Evolutionary conservation across 305 asterid species (phyloP), one percentile per base, ranked within the genome.

Genomic region (Andrographis paniculata): DNA sequence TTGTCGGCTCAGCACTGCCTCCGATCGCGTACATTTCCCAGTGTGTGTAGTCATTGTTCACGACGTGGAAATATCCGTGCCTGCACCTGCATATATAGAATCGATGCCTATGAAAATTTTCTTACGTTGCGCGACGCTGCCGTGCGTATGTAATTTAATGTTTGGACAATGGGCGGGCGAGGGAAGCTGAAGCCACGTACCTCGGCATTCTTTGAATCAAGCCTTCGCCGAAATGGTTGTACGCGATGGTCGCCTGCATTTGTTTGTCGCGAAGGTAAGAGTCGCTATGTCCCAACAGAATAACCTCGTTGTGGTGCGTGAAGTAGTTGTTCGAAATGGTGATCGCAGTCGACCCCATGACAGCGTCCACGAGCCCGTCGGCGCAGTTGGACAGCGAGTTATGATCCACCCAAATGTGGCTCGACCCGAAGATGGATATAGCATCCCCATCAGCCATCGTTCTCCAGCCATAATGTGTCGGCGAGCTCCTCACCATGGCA

Each of bases 11-110:
- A 11, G 87, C 98, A 28, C 99, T 91, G 50, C 99, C 99, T 6
- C 99, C 99, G 20, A 91, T 91, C 30, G 98, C 98, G 49, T 91
- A 91, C 98, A 91, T 89, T 64, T 85, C 92, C 98, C 98, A 89
- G 46, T 89, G 95, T 42, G 95, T 85, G 63, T 89, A 89, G 84
- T 89, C 98, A 46, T 89, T 89, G 82, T 82, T 85, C 78, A 89
- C 94, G 42, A 89, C 98, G 38, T 89, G 98, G 80, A 85, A 80
- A 66, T 86, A 80, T 1, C 99, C 99, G 39, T 80, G 99, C 56
- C 99, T 70, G 55, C 99, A 84, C 77, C 96, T 87, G 89, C 48
- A 62, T n/a, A n/a, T n/a, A n/a, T n/a, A n/a, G n/a, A n/a, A n/a
- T n/a, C n/a, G n/a, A n/a, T n/a, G n/a, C n/a, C n/a, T n/a, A n/a